phyloP scores from a whole-genome alignment of 345 rosid species.

The Hirschfeldia incana region DNA sequence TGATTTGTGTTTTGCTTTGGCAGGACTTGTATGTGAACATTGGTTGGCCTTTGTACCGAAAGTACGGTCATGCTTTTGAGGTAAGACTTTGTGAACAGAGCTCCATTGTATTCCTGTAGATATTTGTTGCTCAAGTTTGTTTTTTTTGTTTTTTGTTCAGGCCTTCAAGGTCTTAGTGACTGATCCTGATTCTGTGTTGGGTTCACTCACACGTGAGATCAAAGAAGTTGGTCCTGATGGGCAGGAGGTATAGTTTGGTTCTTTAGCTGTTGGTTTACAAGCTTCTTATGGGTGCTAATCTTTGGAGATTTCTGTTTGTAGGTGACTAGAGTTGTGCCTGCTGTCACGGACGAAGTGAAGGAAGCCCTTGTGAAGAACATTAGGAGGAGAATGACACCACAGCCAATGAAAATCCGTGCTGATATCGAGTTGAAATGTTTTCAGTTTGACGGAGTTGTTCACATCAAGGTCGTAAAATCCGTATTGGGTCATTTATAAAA shows the following conservation, averaged over 20 bases:
- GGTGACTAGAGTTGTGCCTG: conserved; percentile 82
- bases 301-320: conserved; percentile 31
- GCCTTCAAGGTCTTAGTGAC: conserved; percentile 89
- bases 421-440: conserved; percentile 97
- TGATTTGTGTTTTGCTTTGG: conserved; percentile 11
- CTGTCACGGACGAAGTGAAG: conserved; percentile 84
- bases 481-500: background rate
- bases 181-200: conserved; percentile 87
- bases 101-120: background rate
- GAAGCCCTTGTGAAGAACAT: conserved; percentile 83
- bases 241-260: conserved; percentile 60
- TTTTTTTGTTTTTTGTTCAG: conserved; percentile 48
- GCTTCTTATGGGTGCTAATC: conserved; percentile 9
- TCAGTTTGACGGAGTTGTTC: conserved; percentile 96
- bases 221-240: conserved; percentile 89
- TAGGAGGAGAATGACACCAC: conserved; percentile 96
- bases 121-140: background rate
- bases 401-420: conserved; percentile 91
- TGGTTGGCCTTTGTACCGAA: conserved; percentile 95
- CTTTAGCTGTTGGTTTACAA: background rate
- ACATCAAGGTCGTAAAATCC: conserved; percentile 67
- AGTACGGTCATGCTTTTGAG: conserved; percentile 96
- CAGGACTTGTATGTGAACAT: conserved; percentile 86
- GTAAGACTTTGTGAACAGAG: conserved; percentile 42
- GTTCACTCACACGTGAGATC: conserved; percentile 77